These are phyloP conservation scores for Lithohypha guttulata DNA, from an alignment of 2,329 filamentous ascomycete species.

Conservation along the genomic window DNA sequence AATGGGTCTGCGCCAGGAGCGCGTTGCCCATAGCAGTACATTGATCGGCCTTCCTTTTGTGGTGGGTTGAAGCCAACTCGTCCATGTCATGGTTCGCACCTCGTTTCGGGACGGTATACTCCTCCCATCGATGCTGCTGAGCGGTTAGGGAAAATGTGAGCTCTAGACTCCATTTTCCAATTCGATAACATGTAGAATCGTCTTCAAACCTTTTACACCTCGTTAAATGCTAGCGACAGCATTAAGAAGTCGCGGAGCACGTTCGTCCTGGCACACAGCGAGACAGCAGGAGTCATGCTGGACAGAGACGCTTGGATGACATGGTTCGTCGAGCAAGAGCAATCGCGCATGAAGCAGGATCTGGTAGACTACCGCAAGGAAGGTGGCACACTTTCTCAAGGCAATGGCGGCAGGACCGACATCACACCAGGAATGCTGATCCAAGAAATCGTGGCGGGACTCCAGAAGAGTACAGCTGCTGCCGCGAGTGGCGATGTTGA, in stretches of 20 bases:
- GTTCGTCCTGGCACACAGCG: conserved; percentile 40
- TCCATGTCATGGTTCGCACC: too few relatives aligned
- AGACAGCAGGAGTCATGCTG: conserved; percentile 41
- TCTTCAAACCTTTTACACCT: conserved; percentile 30
- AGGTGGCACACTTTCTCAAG: conserved; percentile 24
- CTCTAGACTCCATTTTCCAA: conserved; percentile 44
- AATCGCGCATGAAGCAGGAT: conserved; percentile 42
- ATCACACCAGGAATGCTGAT: conserved; percentile 46
- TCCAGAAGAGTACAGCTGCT: conserved; percentile 39
- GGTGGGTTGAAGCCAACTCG: too few relatives aligned
- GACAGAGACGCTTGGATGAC: conserved; percentile 48
- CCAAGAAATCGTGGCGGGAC: conserved; percentile 48
- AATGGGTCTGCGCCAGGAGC: too few relatives aligned
- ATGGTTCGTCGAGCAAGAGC: conserved; percentile 57
- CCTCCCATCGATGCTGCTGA: conserved; percentile 46
- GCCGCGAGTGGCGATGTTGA: conserved; percentile 32
- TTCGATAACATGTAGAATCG: conserved; percentile 41
- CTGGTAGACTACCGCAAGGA: conserved; percentile 22
- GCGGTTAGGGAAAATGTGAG: conserved; percentile 43
- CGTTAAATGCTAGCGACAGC: conserved; percentile 25
- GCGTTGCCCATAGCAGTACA: too few relatives aligned
- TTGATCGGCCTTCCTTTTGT: too few relatives aligned
- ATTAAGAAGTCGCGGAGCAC: conserved; percentile 26
- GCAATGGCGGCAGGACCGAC: conserved; percentile 32
- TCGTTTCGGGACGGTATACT: too few relatives aligned